These are phyloP conservation scores for Carex scoparia DNA, from an alignment of 176 grass and related monocot genomes.

Conservation along the genomic window DNA sequence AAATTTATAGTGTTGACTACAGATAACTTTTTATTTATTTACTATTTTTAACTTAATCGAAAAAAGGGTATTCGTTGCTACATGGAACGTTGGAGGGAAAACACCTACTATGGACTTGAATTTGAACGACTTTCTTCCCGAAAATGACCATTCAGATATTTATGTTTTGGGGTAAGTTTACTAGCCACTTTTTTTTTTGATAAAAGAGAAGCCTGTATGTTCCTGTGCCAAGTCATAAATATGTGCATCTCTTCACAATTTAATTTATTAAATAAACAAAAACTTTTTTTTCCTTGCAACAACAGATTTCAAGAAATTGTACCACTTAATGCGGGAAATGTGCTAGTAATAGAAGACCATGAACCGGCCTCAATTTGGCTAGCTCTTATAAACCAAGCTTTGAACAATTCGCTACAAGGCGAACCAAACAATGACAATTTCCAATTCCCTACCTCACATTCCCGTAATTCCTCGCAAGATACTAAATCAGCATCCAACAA, in stretches of 20 bases:
- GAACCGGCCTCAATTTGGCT: slow-evolving; percentile 83
- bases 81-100: slow-evolving; percentile 94
- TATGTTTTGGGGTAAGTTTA: slow-evolving; percentile 90
- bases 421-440: slow-evolving; percentile 36
- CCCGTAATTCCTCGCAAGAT: slow-evolving; percentile 36
- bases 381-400: slow-evolving; percentile 50
- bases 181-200: not conserved
- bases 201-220: not conserved
- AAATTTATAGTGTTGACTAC: slow-evolving; percentile 25
- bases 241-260: not conserved
- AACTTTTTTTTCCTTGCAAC: slow-evolving; percentile 12
- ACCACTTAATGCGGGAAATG: slow-evolving; percentile 91
- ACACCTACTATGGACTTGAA: slow-evolving; percentile 57
- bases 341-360: slow-evolving; percentile 78
- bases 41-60: not conserved
- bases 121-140: slow-evolving; percentile 73
- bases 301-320: slow-evolving; percentile 97
- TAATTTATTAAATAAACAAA: not conserved
- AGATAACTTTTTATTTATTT: not conserved
- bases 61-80: slow-evolving; percentile 85
- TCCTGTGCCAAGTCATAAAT: not conserved
- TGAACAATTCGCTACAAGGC: slow-evolving; percentile 39
- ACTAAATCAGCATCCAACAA: slow-evolving; percentile 37
- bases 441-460: slow-evolving; percentile 35
- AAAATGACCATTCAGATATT: slow-evolving; percentile 67